Evolutionary conservation across 192 early-diverging fungal genomes (phyloP), one percentile per base, ranked within the genome.

Genomic region (Gigaspora rosea): DNA sequence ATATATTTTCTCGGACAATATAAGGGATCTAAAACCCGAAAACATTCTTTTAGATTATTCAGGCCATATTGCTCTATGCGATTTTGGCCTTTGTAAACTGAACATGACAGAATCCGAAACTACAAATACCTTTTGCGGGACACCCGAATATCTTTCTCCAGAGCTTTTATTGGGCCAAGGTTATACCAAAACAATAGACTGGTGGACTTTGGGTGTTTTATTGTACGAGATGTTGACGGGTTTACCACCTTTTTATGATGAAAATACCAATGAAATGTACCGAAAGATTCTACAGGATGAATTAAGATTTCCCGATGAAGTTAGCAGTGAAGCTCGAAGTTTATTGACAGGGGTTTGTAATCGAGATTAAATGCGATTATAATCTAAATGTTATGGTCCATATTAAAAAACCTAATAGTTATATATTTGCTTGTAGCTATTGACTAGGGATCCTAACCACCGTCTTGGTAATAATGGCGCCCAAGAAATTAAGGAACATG

Each of bases 81-180:
- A 92, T 71, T 92, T 92, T 77, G 91, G 91, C 51, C 82, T 92
- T 1, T 92, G 93, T 86, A 96, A 97, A 81, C 85, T 95, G 54
- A 95, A 96, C 80, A 98, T 97, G 92, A 92, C 91, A 46, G 95
- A 96, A 80, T 92, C 93, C 62, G 94, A 94, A 72, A 94, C 91
- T 3, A 98, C 97, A 36, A 90, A 92, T 81, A 97, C 96, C 0
- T 96, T 98, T 75, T 98, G 97, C 82, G 97, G 97, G 11, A 99
- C 97, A 11, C 97, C 97, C n/a, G 97, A 99, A 80, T 99, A 98
- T 81, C 91, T 99, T 62, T 95, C 97, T 0, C 94, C 92, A 11
- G 97, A 98, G 87, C 81, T 98, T 22, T 83, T 98, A 11, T 85
- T 91, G 51, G 92, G 90, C 63, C 90, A 93, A 58, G 94, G 93